Base-by-base conservation (phyloP, 768 basidiomycete genomes). In the Tulasnella calospora region DNA sequence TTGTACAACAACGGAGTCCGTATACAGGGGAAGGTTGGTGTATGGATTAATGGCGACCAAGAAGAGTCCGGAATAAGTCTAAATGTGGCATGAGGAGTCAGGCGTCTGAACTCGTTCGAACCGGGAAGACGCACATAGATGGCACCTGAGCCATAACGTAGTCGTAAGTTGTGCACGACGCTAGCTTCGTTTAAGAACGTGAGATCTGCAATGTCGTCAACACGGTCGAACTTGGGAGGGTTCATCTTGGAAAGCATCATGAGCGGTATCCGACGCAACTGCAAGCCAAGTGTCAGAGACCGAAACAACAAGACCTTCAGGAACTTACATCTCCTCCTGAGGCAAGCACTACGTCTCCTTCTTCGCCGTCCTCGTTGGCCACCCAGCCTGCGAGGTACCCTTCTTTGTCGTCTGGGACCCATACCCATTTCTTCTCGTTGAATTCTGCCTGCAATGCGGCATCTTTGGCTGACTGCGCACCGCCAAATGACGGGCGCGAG, bases 1-100 rank as follows among this genome's bases (percentile, higher is more conserved):
- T 87, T 94, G 92, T 81, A 94, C 92, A 76, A 97, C 87, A 80
- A 94, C 94, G 7, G 91, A 84, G 83, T 95, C 93, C 23, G 94
- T 93, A 85, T 99, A 98, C 35, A 99, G 89, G 19, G 96, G 95
- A 15, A 99, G 86, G 79, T 88, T 88, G 83, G 94, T 95, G 86
- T 99, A 99, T 10, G 98, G 98, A 85, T 99, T 99, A 82, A 99
- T 93, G 38, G 98, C 98, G 78, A 99, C 97, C 83, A 99, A 89
- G 88, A 99, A 99, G 82, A 99, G 89, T 61, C 97, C 96, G 27
- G 94, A 95, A 86, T 95, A 96, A 57, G 95, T 95, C 94, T 98
- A 82, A 61, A 71, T 30, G 27, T 17, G 12, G n/a, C 9, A 21
- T 17, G 35, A 44, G 35, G 71, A 71, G 36, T 44, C 71, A 71